Evolutionary conservation across 495 filamentous ascomycete genomes (phyloP).

Genomic region (Tricharina praecox): DNA sequence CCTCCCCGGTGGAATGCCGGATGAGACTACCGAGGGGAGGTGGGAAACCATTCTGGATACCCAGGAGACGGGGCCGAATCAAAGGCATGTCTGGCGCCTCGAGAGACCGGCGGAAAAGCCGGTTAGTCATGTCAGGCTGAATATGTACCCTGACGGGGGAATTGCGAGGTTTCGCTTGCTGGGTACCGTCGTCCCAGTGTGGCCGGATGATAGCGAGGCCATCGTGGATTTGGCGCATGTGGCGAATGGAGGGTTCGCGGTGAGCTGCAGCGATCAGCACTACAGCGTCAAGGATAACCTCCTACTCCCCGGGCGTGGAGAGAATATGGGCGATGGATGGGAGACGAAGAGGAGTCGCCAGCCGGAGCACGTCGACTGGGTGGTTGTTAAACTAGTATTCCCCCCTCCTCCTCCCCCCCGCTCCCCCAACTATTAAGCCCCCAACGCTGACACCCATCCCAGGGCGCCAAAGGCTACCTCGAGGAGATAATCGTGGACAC

Average conservation of each 20-base stretch:
- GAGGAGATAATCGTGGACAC: constrained; percentile 68
- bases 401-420: background rate
- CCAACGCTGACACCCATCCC: background rate
- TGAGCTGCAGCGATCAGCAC: constrained; percentile 68
- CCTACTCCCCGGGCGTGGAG: constrained; percentile 66
- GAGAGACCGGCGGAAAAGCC: constrained; percentile 39
- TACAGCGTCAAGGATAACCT: constrained; percentile 72
- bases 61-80: constrained; percentile 48
- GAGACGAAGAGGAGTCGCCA: constrained; percentile 68
- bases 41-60: background rate
- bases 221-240: constrained; percentile 72
- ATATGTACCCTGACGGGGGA: constrained; percentile 91
- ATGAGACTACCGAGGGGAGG: constrained; percentile 31
- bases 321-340: constrained; percentile 92
- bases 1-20: constrained; percentile 10
- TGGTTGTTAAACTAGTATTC: constrained; percentile 46
- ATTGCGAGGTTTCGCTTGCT: constrained; percentile 74
- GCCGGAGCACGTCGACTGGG: constrained; percentile 72
- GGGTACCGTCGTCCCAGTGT: constrained; percentile 58
- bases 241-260: constrained; percentile 60
- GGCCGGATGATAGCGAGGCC: constrained; percentile 41
- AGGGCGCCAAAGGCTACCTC: constrained; percentile 51
- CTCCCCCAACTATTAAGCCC: background rate
- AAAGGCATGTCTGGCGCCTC: constrained; percentile 67
- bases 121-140: constrained; percentile 70